Evolutionary conservation across 441 rosid genomes (phyloP), one percentile per base, ranked within the genome.

Genomic region (Gossypium lobatum): DNA sequence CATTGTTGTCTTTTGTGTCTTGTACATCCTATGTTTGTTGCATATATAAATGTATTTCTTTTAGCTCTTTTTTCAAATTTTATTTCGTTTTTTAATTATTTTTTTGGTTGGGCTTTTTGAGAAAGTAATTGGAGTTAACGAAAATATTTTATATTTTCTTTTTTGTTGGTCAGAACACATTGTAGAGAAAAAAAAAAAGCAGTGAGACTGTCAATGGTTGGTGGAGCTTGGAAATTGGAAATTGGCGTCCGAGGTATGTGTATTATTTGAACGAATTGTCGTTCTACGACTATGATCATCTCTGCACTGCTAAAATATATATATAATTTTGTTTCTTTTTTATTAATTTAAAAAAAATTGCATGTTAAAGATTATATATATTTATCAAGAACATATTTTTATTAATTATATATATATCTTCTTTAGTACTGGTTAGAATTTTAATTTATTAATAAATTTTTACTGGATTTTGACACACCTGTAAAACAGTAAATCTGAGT

Each of bases 1-100:
- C 46, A 74, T 71, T 55, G 17, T 14, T 59, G 63, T 11, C 37
- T 60, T 42, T 61, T 60, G 62, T 25, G 76, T 80, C 46, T 55
- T 73, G 95, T 90, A 90, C 80, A 90, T 87, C 81, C 89, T 75
- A 71, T 39, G 31, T 62, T 39, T 76, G 69, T 77, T 85, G 89
- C 88, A 75, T 81, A 80, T 89, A 80, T 89, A 86, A 70, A 64
- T 54, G 61, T 75, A 45, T 26, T 13, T 18, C 58, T 25, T 63
- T 25, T 26, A 60, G 18, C 21, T 17, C 46, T 37, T 63, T 20
- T 18, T 67, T 11, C 42, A 59, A 59, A 13, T 0, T 66, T 42
- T 42, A 13, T 48, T 64, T 17, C 13, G 14, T 57, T 20, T 57
- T 8, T 53, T 8, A 7, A 20, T 21, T 39, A 9, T 39, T 39